Conservation (phyloP, 208 protist genomes). For the Phytomonas serpens region DNA sequence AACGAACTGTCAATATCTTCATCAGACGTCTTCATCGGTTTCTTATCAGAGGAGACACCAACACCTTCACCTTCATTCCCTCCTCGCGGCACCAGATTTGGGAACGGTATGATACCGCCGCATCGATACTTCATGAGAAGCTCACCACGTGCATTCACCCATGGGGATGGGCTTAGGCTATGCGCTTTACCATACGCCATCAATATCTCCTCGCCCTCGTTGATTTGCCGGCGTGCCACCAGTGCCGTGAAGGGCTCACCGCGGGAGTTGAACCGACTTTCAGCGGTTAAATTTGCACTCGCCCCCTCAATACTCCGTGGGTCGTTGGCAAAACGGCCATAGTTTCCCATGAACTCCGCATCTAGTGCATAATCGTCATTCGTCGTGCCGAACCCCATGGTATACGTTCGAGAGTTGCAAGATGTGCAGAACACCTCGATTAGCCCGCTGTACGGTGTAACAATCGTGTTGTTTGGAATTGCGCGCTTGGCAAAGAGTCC, state of each 20-base stretch:
- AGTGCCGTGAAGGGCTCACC: conserved; percentile 85
- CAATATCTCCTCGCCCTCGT: conserved; percentile 78
- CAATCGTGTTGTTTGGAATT: conserved; percentile 64
- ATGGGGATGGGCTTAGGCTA: conserved; percentile 50
- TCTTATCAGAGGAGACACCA: background rate
- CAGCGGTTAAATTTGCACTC: conserved; percentile 64
- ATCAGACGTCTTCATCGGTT: background rate
- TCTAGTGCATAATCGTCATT: conserved; percentile 80
- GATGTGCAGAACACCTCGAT: conserved; percentile 75
- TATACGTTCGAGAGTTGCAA: conserved; percentile 83
- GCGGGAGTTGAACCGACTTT: conserved; percentile 64
- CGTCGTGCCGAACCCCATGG: conserved; percentile 79
- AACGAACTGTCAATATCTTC: background rate
- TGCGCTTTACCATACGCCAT: conserved; percentile 87
- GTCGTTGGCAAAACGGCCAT: conserved; percentile 86
- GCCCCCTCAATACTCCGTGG: conserved; percentile 63
- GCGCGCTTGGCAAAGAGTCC: conserved; percentile 64
- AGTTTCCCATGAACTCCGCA: conserved; percentile 85
- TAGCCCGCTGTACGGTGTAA: conserved; percentile 76
- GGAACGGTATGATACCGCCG: conserved; percentile 67
- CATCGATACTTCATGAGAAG: conserved; percentile 43
- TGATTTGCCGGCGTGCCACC: conserved; percentile 61
- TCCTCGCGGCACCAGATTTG: background rate
- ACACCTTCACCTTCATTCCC: background rate
- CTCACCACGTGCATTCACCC: conserved; percentile 53